These are phyloP conservation scores for Saccharomycopsis crataegensis DNA, from an alignment of 1,139 yeast genomes.

Conservation along the genomic window DNA sequence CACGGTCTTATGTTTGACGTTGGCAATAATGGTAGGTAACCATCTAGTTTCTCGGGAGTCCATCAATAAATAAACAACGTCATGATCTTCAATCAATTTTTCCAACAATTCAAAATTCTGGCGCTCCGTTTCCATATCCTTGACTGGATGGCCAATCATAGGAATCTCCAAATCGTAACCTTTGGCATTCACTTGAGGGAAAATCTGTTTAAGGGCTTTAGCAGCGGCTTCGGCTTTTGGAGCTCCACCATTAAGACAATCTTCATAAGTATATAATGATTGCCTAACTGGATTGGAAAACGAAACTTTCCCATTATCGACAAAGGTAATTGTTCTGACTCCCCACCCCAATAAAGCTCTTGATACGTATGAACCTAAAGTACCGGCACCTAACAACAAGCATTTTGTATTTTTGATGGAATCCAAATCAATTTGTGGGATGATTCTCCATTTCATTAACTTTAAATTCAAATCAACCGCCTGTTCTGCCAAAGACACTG, in stretches of 20 bases:
- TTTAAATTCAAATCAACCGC: conserved; percentile 86
- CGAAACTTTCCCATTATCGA: conserved; percentile 83
- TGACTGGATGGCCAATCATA: conserved; percentile 88
- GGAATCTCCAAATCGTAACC: conserved; percentile 75
- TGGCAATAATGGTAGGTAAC: conserved; percentile 84
- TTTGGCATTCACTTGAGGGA: conserved; percentile 62
- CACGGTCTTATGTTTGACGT: conserved; percentile 59
- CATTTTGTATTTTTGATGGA: conserved; percentile 52
- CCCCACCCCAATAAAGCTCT: conserved; percentile 94
- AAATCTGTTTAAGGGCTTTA: conserved; percentile 56
- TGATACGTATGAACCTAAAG: conserved; percentile 87
- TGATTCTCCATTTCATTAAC: conserved; percentile 94
- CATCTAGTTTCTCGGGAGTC: conserved; percentile 95
- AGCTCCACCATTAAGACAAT: conserved; percentile 67
- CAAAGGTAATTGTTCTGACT: conserved; percentile 72
- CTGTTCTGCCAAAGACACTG: conserved; percentile 74
- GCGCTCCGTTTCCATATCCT: conserved; percentile 43
- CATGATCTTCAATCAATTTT: conserved; percentile 57
- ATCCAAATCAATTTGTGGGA: conserved; percentile 72
- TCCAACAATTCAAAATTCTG: conserved; percentile 45
- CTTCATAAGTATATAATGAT: conserved; percentile 70
- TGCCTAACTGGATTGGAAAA: conserved; percentile 95
- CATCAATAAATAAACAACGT: conserved; percentile 71
- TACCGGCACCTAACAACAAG: conserved; percentile 89
- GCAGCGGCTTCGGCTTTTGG: conserved; percentile 78